Evolutionary conservation across 2,329 filamentous ascomycete species (phyloP), one percentile per base, ranked within the genome.

Genomic region (Sporothrix schenckii): DNA sequence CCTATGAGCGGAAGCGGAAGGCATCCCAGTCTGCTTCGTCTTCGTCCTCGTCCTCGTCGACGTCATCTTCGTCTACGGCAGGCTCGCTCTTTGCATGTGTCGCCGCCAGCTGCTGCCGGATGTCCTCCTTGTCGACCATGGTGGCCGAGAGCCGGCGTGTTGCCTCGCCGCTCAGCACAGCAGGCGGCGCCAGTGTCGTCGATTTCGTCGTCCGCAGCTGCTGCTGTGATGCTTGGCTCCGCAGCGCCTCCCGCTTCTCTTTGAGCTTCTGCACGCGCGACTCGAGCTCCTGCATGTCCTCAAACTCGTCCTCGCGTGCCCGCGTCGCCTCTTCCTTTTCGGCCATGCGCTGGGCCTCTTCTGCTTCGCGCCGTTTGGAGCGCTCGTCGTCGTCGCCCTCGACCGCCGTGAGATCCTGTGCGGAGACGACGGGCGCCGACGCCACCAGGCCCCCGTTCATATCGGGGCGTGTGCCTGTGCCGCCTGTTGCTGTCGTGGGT

Each of bases 271-370:
- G 83, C 14, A 94, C 90, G 7, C 91, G 86, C 67, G 87, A 87
- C 78, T 94, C 92, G 60, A 94, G 84, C 76, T 89, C 87, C 77
- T 91, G 89, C 92, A 94, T 94, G 77, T 93, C 89, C 71, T 93
- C 91, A 74, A 94, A 91, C 78, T 94, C 92, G 53, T 89, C 87
- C 79, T 93, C 90, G 70, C 94, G 80, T 41, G 90, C 88, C 27
- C 90, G 85, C 54, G 86, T 87, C 1, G 92, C 92, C 75, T 95
- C 92, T 77, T 95, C 92, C 70, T 87, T 87, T 77, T 93, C 91
- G 52, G 89, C 90, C 70, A 86, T 86, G 1, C 88, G 77, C 74
- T 87, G 81, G 3, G 81, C 77, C 39, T 91, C 88, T 0, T 81
- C 81, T 54, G 86, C 83, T 1, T 83, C 83, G 69, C 89, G 86